Conservation (phyloP, 164 flowering plant genomes). For the Berberis thunbergii region DNA sequence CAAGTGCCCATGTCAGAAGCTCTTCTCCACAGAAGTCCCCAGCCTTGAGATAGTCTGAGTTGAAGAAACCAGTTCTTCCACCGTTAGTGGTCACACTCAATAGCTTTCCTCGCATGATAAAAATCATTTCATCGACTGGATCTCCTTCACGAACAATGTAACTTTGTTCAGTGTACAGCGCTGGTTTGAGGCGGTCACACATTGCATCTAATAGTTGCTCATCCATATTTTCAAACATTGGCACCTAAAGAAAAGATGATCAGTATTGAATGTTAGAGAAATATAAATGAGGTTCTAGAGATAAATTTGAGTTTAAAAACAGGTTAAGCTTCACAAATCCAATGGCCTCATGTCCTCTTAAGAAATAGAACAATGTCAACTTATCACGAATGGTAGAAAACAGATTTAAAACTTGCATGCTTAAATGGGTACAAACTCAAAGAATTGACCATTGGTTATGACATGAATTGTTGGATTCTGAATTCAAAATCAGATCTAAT, state of each 20-base stretch:
- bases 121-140: slow-evolving; percentile 91
- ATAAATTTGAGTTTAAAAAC: no score
- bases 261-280: no score
- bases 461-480: no score
- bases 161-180: slow-evolving; percentile 67
- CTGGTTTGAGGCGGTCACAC: slow-evolving; percentile 89
- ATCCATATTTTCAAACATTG: slow-evolving; percentile 93
- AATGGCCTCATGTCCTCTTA: no score
- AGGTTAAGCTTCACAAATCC: no score
- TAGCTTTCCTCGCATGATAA: slow-evolving; percentile 85
- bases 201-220: slow-evolving; percentile 86
- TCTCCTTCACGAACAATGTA: slow-evolving; percentile 88
- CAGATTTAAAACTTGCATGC: no score
- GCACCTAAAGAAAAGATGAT: slow-evolving; percentile 44
- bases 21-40: slow-evolving; percentile 99
- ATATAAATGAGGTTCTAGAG: no score
- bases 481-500: no score
- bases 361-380: no score
- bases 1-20: slow-evolving; percentile 93
- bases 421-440: no score
- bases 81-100: slow-evolving; percentile 77
- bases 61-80: slow-evolving; percentile 89
- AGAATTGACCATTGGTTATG: no score
- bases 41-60: slow-evolving; percentile 61
- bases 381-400: no score